Base-by-base conservation (phyloP, 805 yeast genomes). In the Zygotorulaspora florentina region DNA sequence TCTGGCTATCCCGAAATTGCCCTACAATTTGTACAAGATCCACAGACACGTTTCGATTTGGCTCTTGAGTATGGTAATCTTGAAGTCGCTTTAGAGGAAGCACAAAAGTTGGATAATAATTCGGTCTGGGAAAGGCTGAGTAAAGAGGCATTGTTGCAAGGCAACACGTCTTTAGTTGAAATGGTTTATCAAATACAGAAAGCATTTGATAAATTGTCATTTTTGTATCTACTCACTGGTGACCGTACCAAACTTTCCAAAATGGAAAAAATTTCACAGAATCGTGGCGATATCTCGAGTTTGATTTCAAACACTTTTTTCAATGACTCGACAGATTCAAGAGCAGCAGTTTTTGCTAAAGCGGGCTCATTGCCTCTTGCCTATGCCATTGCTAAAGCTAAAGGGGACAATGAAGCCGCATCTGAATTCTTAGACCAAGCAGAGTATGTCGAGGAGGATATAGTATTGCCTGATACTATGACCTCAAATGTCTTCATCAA, bases 1-100 rank as follows among this genome's bases (percentile, higher is more conserved):
- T 80, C 87, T 62, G 99, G 99, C 2, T 91, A 85, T 65, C 98
- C 99, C 23, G 99, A 93, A 69, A 83, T 93, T 66, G 99, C 99
- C 2, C 75, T 93, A 51, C 97, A 91, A 67, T 95, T 93, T 62
- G 99, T 93, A 43, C 85, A 89, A 68, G 99, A 93, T 65, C 85
- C 98, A 5, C 96, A 90, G 66, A 87, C 97, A 35, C 80, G 96
- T 67, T 91, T 93, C 60, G 99, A 93, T 58, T 76, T 93, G 57
- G 97, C 99, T 18, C 74, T 93, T 51, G 97, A 93, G 70, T 87
- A 96, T 63, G 91, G 96, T 56, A 87, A 91, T 65, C 74, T 93
- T 55, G 76, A 75, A 11, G 85, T 85, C 53, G 99, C 98, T n/a
- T 71, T 86, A 39, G 83, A 76, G 45, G 96, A 91, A 72, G 98